Conservation (phyloP, 371 early-diverging fungal genomes). For the Conidiobolus incongruus region DNA sequence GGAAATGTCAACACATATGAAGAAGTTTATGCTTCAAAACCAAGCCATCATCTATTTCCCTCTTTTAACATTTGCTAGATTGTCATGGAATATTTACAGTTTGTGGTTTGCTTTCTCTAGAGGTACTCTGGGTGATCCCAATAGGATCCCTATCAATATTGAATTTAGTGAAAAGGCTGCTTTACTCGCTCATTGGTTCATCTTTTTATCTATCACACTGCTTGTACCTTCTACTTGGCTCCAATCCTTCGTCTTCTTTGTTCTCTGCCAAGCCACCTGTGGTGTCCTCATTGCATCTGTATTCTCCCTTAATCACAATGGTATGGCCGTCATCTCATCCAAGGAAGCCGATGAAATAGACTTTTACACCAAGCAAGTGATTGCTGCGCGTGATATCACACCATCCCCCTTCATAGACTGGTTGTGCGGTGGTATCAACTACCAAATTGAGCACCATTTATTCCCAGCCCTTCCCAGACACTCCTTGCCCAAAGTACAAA, state of each 20-base stretch:
- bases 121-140: slow-evolving; percentile 25
- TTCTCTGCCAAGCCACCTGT: slow-evolving; percentile 40
- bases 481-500: too few relatives aligned
- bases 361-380: slow-evolving; percentile 52
- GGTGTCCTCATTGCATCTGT: slow-evolving; percentile 61
- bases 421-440: slow-evolving; percentile 72
- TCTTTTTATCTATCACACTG: too few relatives aligned
- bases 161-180: too few relatives aligned
- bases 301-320: slow-evolving; percentile 73
- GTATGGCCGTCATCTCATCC: slow-evolving; percentile 60
- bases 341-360: slow-evolving; percentile 43
- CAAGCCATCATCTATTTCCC: too few relatives aligned
- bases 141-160: slow-evolving; percentile 11
- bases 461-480: slow-evolving; percentile 71
- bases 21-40: too few relatives aligned
- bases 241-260: slow-evolving; percentile 33
- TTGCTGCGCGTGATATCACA: slow-evolving; percentile 61
- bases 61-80: too few relatives aligned
- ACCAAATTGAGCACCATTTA: slow-evolving; percentile 59
- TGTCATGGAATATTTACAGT: slow-evolving; percentile 35
- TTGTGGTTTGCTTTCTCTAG: slow-evolving; percentile 27
- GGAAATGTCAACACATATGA: slow-evolving; percentile 16
- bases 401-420: slow-evolving; percentile 37
- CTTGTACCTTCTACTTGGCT: too few relatives aligned
- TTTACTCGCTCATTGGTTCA: too few relatives aligned